Base-by-base conservation (phyloP, 1,139 yeast genomes). In the Pichia sp. region DNA sequence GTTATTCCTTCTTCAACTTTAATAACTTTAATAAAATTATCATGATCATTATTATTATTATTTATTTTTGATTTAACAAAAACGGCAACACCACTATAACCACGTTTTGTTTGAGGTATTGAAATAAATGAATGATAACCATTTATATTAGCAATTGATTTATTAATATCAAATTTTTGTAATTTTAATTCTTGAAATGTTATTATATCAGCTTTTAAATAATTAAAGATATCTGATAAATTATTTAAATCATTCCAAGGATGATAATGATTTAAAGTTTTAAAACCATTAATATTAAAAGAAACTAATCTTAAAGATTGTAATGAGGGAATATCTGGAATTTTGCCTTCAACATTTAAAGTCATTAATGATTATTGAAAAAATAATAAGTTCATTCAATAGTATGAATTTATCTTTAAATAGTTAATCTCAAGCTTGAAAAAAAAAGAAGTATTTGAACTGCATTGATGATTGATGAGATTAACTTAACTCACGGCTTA, bases 1-100 rank as follows among this genome's bases (percentile, higher is more conserved):
- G 96, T 84, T 11, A 92, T 66, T 0, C 98, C 98, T 60, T 90
- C 96, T 62, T 92, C 98, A 0, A 94, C 96, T 52, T 74, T 78
- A 2, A 74, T 48, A 1, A 87, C 86, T 3, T 73, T 66, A 32
- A 80, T 82, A 2, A 3, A 4, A 12, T 16, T 12, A 7, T 55
- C 56, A 0, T 57, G 61, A 16, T 16, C 16, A 16, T 16, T 16
- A 16, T 16, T 16, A 16, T 16, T 16, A 16, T 16, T 16, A 16
- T 16, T 16, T 1, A 51, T 51, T 0, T 82, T 80, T 3, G 68
- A 59, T 51, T 89, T 67, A 3, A 90, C 77, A 63, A 87, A 90
- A 3, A 92, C 74, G 0, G 90, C 95, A 2, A 92, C 97, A 0
- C 98, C 98, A 50, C 94, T 78, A 61, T 92, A 92, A 0, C 97